Percentiles rank a stretch among this genome's conserved stretches.
phyloP scores from a whole-genome alignment of 148 eudicot species.

The Linanthus parryae region DNA sequence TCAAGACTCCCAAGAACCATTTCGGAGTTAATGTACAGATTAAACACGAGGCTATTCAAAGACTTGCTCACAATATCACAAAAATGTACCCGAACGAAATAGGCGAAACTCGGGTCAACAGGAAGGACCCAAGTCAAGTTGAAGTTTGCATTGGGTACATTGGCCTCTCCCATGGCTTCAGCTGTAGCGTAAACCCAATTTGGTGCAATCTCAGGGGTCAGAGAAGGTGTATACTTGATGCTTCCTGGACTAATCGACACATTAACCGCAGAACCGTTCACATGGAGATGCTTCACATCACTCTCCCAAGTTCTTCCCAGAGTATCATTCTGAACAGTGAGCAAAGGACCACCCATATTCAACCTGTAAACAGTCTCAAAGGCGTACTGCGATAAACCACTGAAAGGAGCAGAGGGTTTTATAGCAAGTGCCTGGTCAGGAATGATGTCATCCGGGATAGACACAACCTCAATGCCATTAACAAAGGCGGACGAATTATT shows the following conservation, averaged over 20 bases:
- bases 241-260: constrained; percentile 48
- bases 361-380: constrained; percentile 71
- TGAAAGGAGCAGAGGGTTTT: constrained; percentile 30
- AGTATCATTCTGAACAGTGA: constrained; percentile 75
- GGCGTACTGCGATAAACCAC: constrained; percentile 47
- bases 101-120: constrained; percentile 62
- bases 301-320: constrained; percentile 80
- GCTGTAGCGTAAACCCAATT: constrained; percentile 82
- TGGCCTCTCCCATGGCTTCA: constrained; percentile 69
- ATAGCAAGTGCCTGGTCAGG: constrained; percentile 53
- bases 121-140: constrained; percentile 72
- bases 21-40: constrained; percentile 60
- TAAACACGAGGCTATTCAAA: constrained; percentile 55
- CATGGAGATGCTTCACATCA: constrained; percentile 68
- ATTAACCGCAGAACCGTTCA: constrained; percentile 62
- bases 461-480: constrained; percentile 82
- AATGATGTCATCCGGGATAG: constrained; percentile 53
- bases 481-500: constrained; percentile 71
- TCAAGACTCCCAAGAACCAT: constrained; percentile 42
- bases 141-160: constrained; percentile 57
- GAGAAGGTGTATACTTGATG: constrained; percentile 39
- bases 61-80: constrained; percentile 73
- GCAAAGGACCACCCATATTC: constrained; percentile 77
- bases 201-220: constrained; percentile 55
- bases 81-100: constrained; percentile 61